Evolutionary conservation across 441 rosid genomes (phyloP).

Genomic region (Populus hybrid): DNA sequence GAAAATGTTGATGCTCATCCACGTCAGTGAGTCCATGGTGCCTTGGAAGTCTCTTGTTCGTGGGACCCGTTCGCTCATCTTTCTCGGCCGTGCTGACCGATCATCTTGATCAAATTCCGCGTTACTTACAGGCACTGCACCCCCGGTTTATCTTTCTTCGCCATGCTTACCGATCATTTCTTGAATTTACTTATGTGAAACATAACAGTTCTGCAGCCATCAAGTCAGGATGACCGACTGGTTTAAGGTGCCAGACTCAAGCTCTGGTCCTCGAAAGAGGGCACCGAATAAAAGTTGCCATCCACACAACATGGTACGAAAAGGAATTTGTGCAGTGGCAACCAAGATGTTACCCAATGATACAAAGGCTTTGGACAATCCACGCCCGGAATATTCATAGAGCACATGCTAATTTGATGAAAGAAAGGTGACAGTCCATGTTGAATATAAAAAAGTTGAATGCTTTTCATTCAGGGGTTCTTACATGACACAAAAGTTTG

Average conservation of each 20-base stretch:
- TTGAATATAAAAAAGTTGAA: constrained; percentile 15
- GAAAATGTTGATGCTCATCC: constrained; percentile 21
- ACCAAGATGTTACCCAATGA: not conserved
- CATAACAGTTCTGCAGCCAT: not conserved
- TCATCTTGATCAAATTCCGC: not conserved
- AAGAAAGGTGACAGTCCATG: constrained; percentile 9
- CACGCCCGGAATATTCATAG: not conserved
- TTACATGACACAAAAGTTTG: not conserved
- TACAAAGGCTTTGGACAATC: not conserved
- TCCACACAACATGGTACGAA: not conserved
- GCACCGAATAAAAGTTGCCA: not conserved
- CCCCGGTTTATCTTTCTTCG: not conserved
- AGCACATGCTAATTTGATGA: constrained; percentile 4
- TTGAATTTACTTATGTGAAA: not conserved
- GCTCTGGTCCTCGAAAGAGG: not conserved
- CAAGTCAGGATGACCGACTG: not conserved
- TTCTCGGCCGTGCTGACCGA: not conserved
- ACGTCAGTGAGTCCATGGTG: constrained; percentile 20
- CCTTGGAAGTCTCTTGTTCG: constrained; percentile 20
- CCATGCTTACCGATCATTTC: not conserved
- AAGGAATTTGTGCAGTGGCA: not conserved
- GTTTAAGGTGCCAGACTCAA: not conserved
- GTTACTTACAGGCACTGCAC: not conserved
- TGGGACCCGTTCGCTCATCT: constrained; percentile 3
- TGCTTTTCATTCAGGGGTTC: constrained; percentile 3